Evolutionary conservation across 495 filamentous ascomycete species (phyloP).

Genomic region (Aeminium ludgeri): DNA sequence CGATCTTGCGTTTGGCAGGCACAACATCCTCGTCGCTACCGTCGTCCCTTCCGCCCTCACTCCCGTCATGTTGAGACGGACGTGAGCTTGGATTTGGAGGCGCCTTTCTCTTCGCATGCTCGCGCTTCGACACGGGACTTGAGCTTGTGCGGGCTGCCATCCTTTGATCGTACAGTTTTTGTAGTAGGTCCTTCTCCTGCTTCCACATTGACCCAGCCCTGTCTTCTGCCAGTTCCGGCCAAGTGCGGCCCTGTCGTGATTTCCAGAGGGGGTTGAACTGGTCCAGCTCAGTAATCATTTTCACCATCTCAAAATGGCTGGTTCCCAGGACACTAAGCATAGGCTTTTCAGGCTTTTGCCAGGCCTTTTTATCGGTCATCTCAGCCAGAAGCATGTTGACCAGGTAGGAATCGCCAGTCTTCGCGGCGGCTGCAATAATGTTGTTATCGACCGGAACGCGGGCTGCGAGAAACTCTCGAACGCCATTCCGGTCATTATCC

Average conservation of each 20-base stretch:
- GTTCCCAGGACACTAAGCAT: constrained; percentile 89
- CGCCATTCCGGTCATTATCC: constrained; percentile 65
- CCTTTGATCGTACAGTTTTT: constrained; percentile 53
- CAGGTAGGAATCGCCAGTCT: constrained; percentile 75
- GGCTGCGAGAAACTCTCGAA: constrained; percentile 64
- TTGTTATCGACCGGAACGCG: constrained; percentile 62
- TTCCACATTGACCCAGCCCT: constrained; percentile 77
- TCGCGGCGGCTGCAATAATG: constrained; percentile 76
- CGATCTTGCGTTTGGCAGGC: constrained; percentile 7
- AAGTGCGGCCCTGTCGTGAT: constrained; percentile 50
- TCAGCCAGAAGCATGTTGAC: constrained; percentile 72
- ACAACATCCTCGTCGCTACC: not conserved
- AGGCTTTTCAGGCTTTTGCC: constrained; percentile 47
- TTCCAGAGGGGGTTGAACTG: constrained; percentile 55
- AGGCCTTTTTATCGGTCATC: constrained; percentile 59
- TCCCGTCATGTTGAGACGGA: not conserved
- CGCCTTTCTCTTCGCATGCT: constrained; percentile 6
- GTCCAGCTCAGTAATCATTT: constrained; percentile 59
- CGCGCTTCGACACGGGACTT: constrained; percentile 15
- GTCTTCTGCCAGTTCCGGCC: constrained; percentile 67
- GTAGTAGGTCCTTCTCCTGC: constrained; percentile 68
- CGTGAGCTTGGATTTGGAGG: too few relatives aligned
- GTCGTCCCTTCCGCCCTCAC: constrained; percentile 10
- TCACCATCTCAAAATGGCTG: constrained; percentile 67
- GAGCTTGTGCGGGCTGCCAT: not conserved